These are phyloP conservation scores for Gaertneriomyces sp. DNA, from an alignment of 192 early-diverging fungal species.

Conservation along the genomic window DNA sequence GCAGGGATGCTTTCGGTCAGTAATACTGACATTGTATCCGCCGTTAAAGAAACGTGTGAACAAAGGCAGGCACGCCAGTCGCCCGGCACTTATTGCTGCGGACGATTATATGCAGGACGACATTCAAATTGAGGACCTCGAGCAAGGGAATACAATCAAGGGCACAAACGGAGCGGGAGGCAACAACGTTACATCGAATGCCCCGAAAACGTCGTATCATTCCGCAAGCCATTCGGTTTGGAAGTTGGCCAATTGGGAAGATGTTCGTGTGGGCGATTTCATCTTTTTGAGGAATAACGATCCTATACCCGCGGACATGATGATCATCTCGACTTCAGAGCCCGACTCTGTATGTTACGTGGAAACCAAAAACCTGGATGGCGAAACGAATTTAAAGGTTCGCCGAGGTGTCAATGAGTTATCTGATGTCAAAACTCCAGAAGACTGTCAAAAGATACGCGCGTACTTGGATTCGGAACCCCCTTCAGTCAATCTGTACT, in stretches of 20 bases:
- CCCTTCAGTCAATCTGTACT: constrained; percentile 48
- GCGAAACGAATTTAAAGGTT: constrained; percentile 96
- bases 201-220: background rate
- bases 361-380: constrained; percentile 94
- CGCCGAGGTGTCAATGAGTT: constrained; percentile 66
- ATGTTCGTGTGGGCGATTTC: constrained; percentile 79
- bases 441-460: constrained; percentile 55
- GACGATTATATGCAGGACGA: constrained; percentile 19
- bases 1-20: background rate
- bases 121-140: background rate
- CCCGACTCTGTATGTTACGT: constrained; percentile 76
- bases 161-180: background rate
- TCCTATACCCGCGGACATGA: constrained; percentile 77
- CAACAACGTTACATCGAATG: background rate
- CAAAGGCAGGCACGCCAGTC: background rate
- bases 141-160: background rate
- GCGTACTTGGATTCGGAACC: constrained; percentile 45
- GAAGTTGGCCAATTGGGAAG: constrained; percentile 42
- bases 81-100: background rate
- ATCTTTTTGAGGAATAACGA: constrained; percentile 78
- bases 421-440: constrained; percentile 62
- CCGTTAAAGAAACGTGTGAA: background rate
- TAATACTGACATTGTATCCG: background rate
- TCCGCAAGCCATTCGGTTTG: constrained; percentile 21
- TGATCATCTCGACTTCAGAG: constrained; percentile 77